Evolutionary conservation across 306 rosid species (phyloP).

Genomic region (Luffa acutangula): DNA sequence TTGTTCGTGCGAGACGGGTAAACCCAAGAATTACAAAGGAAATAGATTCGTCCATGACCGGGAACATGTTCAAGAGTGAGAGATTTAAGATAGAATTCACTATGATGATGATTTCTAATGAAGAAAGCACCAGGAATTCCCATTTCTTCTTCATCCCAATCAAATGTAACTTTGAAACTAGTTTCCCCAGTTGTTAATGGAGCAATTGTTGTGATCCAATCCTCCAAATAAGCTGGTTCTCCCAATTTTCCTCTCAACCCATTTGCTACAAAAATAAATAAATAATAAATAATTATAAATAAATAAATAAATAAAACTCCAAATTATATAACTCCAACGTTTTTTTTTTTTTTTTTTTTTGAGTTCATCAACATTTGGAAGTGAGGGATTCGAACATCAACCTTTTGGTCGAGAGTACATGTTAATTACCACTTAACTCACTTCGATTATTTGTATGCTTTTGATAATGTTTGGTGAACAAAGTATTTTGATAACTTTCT

Average conservation of each 20-base stretch:
- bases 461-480: no score
- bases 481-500: no score
- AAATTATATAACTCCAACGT: no score
- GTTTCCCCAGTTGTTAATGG: conserved; percentile 31
- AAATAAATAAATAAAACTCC: not conserved
- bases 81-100: conserved; percentile 47
- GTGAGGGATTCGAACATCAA: no score
- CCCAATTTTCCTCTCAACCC: conserved; percentile 47
- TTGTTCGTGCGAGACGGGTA: conserved; percentile 25
- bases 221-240: conserved; percentile 42
- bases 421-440: no score
- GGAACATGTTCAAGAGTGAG: conserved; percentile 53
- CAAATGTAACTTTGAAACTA: conserved; percentile 35
- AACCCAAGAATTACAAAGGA: conserved; percentile 66
- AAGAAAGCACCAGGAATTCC: conserved; percentile 56
- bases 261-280: conserved; percentile 16
- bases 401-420: no score
- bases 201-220: conserved; percentile 25
- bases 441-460: no score
- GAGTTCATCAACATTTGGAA: no score
- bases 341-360: no score
- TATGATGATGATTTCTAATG: conserved; percentile 30
- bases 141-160: conserved; percentile 28
- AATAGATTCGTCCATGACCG: conserved; percentile 23
- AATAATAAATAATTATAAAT: not conserved